phyloP scores from a whole-genome alignment of 371 early-diverging fungal genomes.

The Mucor mucedo region DNA sequence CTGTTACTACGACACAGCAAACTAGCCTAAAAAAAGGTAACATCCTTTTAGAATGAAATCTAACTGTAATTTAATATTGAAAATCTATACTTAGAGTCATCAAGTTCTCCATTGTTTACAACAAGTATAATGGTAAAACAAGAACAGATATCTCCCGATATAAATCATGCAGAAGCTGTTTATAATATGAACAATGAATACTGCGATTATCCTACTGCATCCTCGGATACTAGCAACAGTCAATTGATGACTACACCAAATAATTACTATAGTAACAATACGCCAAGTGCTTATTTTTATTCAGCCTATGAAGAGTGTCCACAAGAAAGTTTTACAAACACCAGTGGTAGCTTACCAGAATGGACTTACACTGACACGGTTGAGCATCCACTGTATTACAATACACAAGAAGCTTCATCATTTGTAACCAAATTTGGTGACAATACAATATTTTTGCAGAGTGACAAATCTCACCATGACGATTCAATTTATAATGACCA shows the following conservation, averaged over 20 bases:
- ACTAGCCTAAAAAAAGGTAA: conserved; percentile 1
- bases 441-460: not conserved
- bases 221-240: not conserved
- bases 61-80: not conserved
- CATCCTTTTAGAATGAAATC: not conserved
- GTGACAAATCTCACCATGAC: not conserved
- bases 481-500: not conserved
- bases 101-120: not conserved
- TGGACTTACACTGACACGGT: not conserved
- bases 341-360: not conserved
- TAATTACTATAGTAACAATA: not conserved
- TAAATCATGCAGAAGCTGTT: not conserved
- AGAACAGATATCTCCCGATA: not conserved
- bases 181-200: not conserved
- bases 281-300: not conserved
- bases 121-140: not conserved
- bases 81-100: not conserved
- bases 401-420: conserved; percentile 1
- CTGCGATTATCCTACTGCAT: not conserved
- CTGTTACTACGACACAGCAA: not conserved
- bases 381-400: not conserved
- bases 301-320: not conserved
- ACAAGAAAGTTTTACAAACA: not conserved
- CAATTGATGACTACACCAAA: not conserved
- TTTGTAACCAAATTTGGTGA: conserved; percentile 4